Evolutionary conservation across 805 yeast genomes (phyloP).

Genomic region (Tetrapisispora nanseiensis): DNA sequence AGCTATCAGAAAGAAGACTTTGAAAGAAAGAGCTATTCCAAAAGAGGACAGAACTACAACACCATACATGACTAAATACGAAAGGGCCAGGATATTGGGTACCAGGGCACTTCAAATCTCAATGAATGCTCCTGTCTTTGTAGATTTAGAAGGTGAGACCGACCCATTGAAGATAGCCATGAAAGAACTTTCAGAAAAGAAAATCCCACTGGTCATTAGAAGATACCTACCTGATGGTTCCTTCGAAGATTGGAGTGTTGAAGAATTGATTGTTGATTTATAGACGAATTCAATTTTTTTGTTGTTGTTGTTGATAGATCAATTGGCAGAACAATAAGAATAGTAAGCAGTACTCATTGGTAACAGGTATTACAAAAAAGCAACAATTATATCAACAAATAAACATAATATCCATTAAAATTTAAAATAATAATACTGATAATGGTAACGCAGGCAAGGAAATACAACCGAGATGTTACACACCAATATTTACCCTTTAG

Average conservation of each 20-base stretch:
- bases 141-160: slow-evolving; percentile 97
- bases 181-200: slow-evolving; percentile 91
- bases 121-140: slow-evolving; percentile 96
- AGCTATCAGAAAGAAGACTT: slow-evolving; percentile 46
- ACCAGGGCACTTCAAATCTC: slow-evolving; percentile 96
- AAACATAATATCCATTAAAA: no score
- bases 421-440: no score
- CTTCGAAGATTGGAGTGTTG: slow-evolving; percentile 98
- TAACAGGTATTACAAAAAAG: no score
- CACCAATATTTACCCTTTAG: no score
- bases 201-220: slow-evolving; percentile 90
- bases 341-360: no score
- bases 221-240: slow-evolving; percentile 95
- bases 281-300: no score
- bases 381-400: no score
- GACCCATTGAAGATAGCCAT: slow-evolving; percentile 96
- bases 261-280: slow-evolving; percentile 85
- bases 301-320: no score
- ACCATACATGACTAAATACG: slow-evolving; percentile 98
- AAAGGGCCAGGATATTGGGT: slow-evolving; percentile 94
- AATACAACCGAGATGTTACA: no score
- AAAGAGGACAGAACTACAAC: slow-evolving; percentile 86
- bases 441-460: no score
- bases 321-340: no score
- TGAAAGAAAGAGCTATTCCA: slow-evolving; percentile 77